Evolutionary conservation across 1,284 basidiomycete genomes (phyloP).

Genomic region (Ganoderma leucocontextum): DNA sequence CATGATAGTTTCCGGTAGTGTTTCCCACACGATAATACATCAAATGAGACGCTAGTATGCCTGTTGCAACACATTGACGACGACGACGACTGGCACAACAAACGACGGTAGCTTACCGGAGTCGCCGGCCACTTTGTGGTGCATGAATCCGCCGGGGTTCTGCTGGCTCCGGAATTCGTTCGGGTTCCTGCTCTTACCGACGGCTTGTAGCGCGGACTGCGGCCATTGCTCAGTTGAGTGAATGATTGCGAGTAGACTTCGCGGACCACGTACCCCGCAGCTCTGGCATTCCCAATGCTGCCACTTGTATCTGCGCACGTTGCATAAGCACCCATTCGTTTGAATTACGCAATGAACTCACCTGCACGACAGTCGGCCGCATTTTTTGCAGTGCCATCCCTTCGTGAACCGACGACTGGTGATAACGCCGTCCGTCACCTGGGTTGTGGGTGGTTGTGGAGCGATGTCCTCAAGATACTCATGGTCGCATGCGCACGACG

Average conservation of each 20-base stretch:
- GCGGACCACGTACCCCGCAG: constrained; percentile 51
- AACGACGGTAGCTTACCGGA: constrained; percentile 33
- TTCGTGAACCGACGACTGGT: constrained; percentile 65
- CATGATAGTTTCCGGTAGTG: constrained; percentile 20
- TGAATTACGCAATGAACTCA: constrained; percentile 39
- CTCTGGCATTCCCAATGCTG: constrained; percentile 72
- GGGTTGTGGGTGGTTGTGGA: constrained; percentile 44
- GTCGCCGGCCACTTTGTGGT: constrained; percentile 30
- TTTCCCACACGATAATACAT: constrained; percentile 5
- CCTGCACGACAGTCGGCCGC: constrained; percentile 79
- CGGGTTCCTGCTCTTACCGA: constrained; percentile 42
- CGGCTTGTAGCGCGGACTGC: constrained; percentile 39
- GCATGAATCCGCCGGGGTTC: constrained; percentile 24
- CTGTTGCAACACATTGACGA: constrained; percentile 11
- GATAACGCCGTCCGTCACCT: constrained; percentile 45
- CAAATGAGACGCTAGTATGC: constrained; percentile 23
- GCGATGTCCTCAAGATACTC: constrained; percentile 40
- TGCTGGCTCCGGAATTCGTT: constrained; percentile 53
- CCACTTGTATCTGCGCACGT: constrained; percentile 67
- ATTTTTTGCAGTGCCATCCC: constrained; percentile 72
- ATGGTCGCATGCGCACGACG: constrained; percentile 36
- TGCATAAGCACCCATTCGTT: not conserved
- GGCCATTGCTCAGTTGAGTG: not conserved
- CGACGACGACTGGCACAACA: not conserved
- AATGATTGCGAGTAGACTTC: not conserved